phyloP scores from a whole-genome alignment of 1,139 yeast genomes.

The Scheffersomyces segobiensis region DNA sequence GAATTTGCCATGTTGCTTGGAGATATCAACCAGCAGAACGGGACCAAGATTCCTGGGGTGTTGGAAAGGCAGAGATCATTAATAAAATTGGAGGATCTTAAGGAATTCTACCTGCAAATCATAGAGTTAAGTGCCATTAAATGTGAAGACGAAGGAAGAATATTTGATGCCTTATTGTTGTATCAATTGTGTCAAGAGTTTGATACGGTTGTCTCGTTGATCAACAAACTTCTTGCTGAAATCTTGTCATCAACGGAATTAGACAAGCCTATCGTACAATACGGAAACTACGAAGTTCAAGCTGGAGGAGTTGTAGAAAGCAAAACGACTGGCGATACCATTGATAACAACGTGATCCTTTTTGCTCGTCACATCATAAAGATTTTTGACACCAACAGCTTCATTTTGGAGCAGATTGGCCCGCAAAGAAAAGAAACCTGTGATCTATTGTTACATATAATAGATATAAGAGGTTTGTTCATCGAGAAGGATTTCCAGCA shows the following conservation, averaged over 20 bases:
- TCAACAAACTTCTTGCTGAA: constrained; percentile 81
- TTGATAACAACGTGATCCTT: constrained; percentile 51
- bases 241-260: constrained; percentile 72
- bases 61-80: constrained; percentile 78
- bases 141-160: constrained; percentile 91
- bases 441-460: constrained; percentile 61
- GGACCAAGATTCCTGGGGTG: constrained; percentile 79
- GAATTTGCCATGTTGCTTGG: constrained; percentile 84
- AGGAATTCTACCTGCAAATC: constrained; percentile 52
- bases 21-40: constrained; percentile 64
- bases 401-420: constrained; percentile 46
- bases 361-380: constrained; percentile 59
- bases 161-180: constrained; percentile 79
- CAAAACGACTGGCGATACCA: constrained; percentile 23
- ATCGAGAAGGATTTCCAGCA: constrained; percentile 60
- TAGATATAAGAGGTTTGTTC: constrained; percentile 65
- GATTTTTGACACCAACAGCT: constrained; percentile 52
- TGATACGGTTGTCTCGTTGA: constrained; percentile 75
- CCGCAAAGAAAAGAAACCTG: constrained; percentile 61
- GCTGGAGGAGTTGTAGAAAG: constrained; percentile 18
- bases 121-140: constrained; percentile 82
- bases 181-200: constrained; percentile 90
- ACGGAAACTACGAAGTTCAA: constrained; percentile 35
- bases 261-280: constrained; percentile 55
- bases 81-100: constrained; percentile 58